Percentiles rank a stretch among this genome's conserved stretches.
phyloP scores from a whole-genome alignment of 1,284 basidiomycete genomes.

The Microbotryomycetes sp. region DNA sequence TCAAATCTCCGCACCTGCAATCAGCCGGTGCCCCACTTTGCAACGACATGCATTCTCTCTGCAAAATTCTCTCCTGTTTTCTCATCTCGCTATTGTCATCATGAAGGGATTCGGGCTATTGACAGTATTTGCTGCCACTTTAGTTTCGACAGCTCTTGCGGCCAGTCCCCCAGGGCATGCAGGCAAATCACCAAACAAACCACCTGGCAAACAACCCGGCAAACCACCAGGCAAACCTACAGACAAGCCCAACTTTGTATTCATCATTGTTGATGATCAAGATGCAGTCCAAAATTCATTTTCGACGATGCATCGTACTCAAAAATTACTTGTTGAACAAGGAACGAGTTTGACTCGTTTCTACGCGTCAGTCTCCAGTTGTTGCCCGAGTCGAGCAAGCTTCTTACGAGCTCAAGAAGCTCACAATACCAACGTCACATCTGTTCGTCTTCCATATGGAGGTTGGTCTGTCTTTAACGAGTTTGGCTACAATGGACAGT shows the following conservation, averaged over 20 bases:
- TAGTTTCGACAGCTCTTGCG: background rate
- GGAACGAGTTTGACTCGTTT: slow-evolving; percentile 11
- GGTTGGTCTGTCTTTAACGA: background rate
- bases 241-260: slow-evolving; percentile 15
- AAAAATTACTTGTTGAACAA: slow-evolving; percentile 8
- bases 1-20: too few relatives aligned
- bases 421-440: background rate
- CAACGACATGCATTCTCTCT: too few relatives aligned
- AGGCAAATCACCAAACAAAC: too few relatives aligned
- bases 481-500: slow-evolving; percentile 18
- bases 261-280: slow-evolving; percentile 30
- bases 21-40: background rate
- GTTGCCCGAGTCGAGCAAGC: slow-evolving; percentile 36
- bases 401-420: slow-evolving; percentile 31
- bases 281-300: slow-evolving; percentile 16
- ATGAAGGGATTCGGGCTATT: background rate
- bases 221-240: too few relatives aligned
- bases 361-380: slow-evolving; percentile 20
- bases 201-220: too few relatives aligned
- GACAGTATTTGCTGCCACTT: background rate
- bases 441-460: background rate
- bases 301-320: slow-evolving; percentile 6
- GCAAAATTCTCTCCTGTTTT: background rate
- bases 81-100: background rate
- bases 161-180: too few relatives aligned